phyloP scores from a whole-genome alignment of 208 protist genomes.

The Trypanosoma melophagium region DNA sequence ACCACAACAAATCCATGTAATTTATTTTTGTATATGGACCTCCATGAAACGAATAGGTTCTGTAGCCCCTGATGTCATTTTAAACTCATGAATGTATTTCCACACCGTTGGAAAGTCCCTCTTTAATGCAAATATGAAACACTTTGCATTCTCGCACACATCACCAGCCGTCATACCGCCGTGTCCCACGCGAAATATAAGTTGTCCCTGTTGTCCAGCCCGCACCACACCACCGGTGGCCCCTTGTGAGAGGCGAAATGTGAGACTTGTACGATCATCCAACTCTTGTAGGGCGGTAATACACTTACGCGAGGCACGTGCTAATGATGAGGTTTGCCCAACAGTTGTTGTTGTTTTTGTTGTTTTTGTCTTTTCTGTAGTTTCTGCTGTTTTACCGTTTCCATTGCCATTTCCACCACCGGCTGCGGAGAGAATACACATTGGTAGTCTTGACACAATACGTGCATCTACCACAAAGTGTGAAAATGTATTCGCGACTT shows the following conservation, averaged over 20 bases:
- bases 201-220: constrained; percentile 39
- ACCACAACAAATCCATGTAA: neutral
- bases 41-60: constrained; percentile 89
- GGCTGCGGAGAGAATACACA: constrained; percentile 35
- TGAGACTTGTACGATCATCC: constrained; percentile 53
- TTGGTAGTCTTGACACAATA: constrained; percentile 66
- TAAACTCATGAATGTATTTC: constrained; percentile 83
- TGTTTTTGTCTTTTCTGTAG: neutral
- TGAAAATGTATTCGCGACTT: constrained; percentile 73
- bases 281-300: constrained; percentile 61
- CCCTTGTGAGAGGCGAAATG: constrained; percentile 71
- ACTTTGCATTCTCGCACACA: constrained; percentile 84
- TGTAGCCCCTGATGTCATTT: constrained; percentile 66
- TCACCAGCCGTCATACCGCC: constrained; percentile 84
- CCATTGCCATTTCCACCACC: constrained; percentile 1
- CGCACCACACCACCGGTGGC: constrained; percentile 43
- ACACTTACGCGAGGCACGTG: constrained; percentile 29
- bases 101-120: constrained; percentile 78
- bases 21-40: constrained; percentile 65
- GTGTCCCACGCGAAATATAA: constrained; percentile 75
- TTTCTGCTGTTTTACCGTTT: neutral
- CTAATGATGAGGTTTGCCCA: neutral
- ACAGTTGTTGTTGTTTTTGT: neutral
- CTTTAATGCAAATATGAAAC: constrained; percentile 69
- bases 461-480: constrained; percentile 81